Percentiles rank a stretch among this genome's conserved stretches.
Conservation (phyloP, 106 monocot species). For the Allium cepa region DNA sequence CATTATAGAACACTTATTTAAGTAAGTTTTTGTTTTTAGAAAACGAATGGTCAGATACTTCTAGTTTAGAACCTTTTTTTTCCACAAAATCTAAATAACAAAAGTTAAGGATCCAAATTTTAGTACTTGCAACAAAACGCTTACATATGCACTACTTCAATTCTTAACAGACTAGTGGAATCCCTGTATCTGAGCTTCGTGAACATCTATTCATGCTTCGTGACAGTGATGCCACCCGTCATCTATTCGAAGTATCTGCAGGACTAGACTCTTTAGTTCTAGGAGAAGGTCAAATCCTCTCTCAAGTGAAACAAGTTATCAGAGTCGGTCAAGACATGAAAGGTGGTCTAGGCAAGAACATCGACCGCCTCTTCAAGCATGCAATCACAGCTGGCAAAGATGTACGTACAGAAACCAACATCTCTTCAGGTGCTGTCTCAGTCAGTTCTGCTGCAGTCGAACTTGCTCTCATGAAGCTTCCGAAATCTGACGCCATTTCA, state of each 20-base stretch:
- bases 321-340: conserved; percentile 49
- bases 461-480: conserved; percentile 89
- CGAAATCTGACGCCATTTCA: conserved; percentile 29
- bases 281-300: conserved; percentile 98
- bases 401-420: conserved; percentile 86
- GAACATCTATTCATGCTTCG: conserved; percentile 87
- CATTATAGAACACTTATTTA: too few relatives aligned
- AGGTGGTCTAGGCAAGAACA: conserved; percentile 83
- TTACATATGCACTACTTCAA: neutral
- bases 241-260: conserved; percentile 90
- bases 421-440: conserved; percentile 91
- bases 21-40: too few relatives aligned
- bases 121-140: neutral
- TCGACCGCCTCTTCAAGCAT: conserved; percentile 91
- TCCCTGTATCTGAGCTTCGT: conserved; percentile 76
- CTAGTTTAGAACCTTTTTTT: neutral
- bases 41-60: neutral
- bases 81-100: neutral
- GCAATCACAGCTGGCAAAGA: conserved; percentile 86
- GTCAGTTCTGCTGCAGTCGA: conserved; percentile 99
- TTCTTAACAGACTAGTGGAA: conserved; percentile 69
- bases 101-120: neutral
- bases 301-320: conserved; percentile 95
- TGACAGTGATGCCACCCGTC: conserved; percentile 82
- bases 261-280: conserved; percentile 94